Conservation (phyloP, 805 yeast species). For the Wickerhamomyces bovis region DNA sequence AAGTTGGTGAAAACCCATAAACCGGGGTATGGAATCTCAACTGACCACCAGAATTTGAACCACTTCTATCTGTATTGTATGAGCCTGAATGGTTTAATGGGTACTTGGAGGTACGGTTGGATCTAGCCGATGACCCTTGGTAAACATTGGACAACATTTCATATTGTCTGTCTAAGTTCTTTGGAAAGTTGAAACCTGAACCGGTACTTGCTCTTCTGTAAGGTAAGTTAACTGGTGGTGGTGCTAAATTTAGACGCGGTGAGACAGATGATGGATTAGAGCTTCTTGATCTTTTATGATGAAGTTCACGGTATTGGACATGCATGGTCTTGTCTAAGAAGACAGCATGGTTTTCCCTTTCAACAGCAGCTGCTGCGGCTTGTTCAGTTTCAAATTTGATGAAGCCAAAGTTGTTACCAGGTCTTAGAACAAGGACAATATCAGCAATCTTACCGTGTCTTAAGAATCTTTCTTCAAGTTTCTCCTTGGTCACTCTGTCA, state of each 20-base stretch:
- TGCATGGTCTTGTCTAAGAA: conserved; percentile 71
- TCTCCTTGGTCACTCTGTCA: conserved; percentile 46
- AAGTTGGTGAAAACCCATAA: conserved; percentile 5
- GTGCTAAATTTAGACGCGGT: conserved; percentile 55
- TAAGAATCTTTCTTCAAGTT: conserved; percentile 52
- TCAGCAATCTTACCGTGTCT: conserved; percentile 61
- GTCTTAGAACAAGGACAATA: conserved; percentile 48
- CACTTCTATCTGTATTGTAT: conserved; percentile 11
- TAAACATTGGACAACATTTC: neutral
- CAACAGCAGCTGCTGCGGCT: conserved; percentile 84
- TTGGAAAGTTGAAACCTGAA: conserved; percentile 13
- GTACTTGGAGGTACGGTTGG: conserved; percentile 7
- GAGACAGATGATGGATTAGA: conserved; percentile 17
- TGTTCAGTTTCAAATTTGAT: conserved; percentile 56
- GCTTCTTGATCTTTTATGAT: conserved; percentile 22
- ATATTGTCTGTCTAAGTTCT: conserved; percentile 1
- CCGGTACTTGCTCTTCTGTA: conserved; percentile 33
- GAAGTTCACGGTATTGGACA: conserved; percentile 73
- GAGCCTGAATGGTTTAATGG: conserved; percentile 17
- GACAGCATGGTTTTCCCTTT: conserved; percentile 75
- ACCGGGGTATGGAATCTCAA: conserved; percentile 8
- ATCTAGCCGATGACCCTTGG: conserved; percentile 1
- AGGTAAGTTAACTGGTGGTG: conserved; percentile 71
- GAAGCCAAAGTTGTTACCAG: conserved; percentile 59
- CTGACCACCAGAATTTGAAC: neutral